These are phyloP conservation scores for Yarrowia yakushimensis DNA, from an alignment of 805 yeast species.

Conservation along the genomic window DNA sequence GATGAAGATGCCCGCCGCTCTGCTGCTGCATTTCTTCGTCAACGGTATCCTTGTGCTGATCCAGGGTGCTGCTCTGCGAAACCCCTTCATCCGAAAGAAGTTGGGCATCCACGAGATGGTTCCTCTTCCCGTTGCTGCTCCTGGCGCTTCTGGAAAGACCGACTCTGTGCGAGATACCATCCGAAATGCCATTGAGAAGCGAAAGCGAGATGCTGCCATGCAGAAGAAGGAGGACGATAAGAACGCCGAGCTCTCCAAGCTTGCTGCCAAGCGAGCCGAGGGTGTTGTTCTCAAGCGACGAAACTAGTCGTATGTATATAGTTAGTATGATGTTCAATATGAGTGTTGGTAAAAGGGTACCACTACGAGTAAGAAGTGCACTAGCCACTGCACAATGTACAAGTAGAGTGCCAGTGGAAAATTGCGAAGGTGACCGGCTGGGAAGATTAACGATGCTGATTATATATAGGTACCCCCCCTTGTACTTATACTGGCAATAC, in stretches of 20 bases:
- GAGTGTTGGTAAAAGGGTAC: too few species aligned
- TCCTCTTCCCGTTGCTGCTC: conserved; percentile 55
- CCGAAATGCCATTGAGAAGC: conserved; percentile 32
- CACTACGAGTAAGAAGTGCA: too few species aligned
- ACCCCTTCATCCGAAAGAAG: conserved; percentile 49
- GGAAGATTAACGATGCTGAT: too few species aligned
- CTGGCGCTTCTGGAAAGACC: conserved; percentile 35
- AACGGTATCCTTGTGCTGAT: conserved; percentile 70
- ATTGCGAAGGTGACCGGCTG: too few species aligned
- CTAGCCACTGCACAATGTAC: too few species aligned
- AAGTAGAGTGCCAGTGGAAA: too few species aligned
- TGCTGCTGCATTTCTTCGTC: conserved; percentile 78
- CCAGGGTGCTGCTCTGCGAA: conserved; percentile 67
- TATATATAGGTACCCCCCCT: too few species aligned
- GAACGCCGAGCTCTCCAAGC: conserved; percentile 35
- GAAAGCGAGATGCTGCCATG: conserved; percentile 31
- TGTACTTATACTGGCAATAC: too few species aligned
- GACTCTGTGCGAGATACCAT: conserved; percentile 33
- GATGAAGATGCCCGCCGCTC: conserved; percentile 79
- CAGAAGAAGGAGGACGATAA: conserved; percentile 31
- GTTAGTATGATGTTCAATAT: neutral
- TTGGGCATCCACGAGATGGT: conserved; percentile 50
- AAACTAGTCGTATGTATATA: conserved; percentile 19
- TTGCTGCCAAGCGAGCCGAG: conserved; percentile 21
- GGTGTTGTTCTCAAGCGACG: conserved; percentile 24